phyloP scores from a whole-genome alignment of 768 basidiomycete species.

The Daedaleopsis nitida region DNA sequence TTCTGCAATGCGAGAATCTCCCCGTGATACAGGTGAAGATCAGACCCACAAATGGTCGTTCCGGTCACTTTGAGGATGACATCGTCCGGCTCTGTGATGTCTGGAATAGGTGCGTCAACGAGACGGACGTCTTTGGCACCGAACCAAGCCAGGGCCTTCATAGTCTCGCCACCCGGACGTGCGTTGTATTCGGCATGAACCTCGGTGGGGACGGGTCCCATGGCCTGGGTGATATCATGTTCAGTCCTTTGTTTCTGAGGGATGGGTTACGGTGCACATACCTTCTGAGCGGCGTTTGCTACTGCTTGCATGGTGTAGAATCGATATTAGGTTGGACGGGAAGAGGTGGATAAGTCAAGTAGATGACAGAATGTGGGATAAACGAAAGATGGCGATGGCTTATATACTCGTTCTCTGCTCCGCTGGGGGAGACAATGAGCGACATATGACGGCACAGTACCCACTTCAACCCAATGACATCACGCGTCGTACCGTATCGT shows the following conservation, averaged over 20 bases:
- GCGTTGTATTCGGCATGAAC: slow-evolving; percentile 48
- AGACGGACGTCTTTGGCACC: slow-evolving; percentile 51
- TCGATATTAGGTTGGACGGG: neutral
- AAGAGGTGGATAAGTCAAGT: neutral
- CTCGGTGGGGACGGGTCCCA: slow-evolving; percentile 43
- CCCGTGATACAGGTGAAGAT: slow-evolving; percentile 66
- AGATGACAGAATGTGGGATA: neutral
- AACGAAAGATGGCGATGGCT: too few species aligned
- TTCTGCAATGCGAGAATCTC: slow-evolving; percentile 70
- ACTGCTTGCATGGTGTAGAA: slow-evolving; percentile 26
- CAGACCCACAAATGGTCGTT: slow-evolving; percentile 57
- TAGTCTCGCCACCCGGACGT: slow-evolving; percentile 53
- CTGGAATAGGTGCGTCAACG: slow-evolving; percentile 52
- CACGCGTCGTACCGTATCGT: slow-evolving; percentile 19
- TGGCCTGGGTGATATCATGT: slow-evolving; percentile 15
- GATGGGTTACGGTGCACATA: too few species aligned
- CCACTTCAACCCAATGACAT: slow-evolving; percentile 13
- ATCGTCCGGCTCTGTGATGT: slow-evolving; percentile 73
- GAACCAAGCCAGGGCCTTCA: slow-evolving; percentile 74
- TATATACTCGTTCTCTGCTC: too few species aligned
- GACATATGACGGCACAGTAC: slow-evolving; percentile 17
- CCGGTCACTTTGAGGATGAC: slow-evolving; percentile 77
- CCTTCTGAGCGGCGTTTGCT: slow-evolving; percentile 32
- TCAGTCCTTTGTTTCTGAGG: too few species aligned
- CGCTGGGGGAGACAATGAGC: slow-evolving; percentile 7